Percentiles rank a stretch among this genome's conserved stretches.
phyloP scores from a whole-genome alignment of 2,329 filamentous ascomycete species.

The Acephala macrosclerotiorum region DNA sequence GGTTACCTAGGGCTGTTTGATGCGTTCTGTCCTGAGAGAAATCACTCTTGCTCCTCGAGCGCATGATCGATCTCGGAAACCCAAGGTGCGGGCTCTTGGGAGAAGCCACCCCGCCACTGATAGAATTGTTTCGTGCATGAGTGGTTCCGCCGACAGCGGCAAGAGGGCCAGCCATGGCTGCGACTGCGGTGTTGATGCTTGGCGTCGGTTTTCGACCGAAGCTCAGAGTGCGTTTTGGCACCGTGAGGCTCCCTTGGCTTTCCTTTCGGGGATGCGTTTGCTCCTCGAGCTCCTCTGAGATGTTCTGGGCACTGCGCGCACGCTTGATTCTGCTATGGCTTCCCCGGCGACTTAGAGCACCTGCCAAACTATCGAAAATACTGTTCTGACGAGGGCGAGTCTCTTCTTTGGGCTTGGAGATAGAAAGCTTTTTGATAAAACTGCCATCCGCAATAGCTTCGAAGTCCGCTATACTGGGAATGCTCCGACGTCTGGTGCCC shows the following conservation, averaged over 20 bases:
- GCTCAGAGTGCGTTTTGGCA: conserved; percentile 58
- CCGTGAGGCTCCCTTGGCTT: conserved; percentile 51
- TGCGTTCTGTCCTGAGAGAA: conserved; percentile 46
- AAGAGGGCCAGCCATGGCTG: conserved; percentile 61
- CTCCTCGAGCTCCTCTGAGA: conserved; percentile 37
- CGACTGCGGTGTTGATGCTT: conserved; percentile 65
- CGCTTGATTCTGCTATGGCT: conserved; percentile 44
- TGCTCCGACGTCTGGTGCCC: conserved; percentile 71
- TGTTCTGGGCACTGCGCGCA: conserved; percentile 37
- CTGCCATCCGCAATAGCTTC: conserved; percentile 67
- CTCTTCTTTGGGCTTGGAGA: conserved; percentile 54
- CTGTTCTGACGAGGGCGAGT: conserved; percentile 56
- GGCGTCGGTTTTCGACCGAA: conserved; percentile 58
- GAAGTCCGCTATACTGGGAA: conserved; percentile 64
- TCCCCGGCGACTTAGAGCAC: conserved; percentile 41
- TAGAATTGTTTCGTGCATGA: conserved; percentile 66
- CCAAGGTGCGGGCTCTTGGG: conserved; percentile 52
- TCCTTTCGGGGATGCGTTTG: conserved; percentile 45
- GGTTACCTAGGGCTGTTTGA: conserved; percentile 54
- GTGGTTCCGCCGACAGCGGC: conserved; percentile 59
- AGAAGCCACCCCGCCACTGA: conserved; percentile 59
- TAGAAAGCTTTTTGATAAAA: conserved; percentile 67
- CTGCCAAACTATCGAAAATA: conserved; percentile 45
- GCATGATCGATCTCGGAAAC: conserved; percentile 53
- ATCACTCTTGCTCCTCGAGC: conserved; percentile 65